A percentile compares a stretch with the other conserved stretches of the same genome.
These are phyloP conservation scores for Inga leiocalycina DNA, from an alignment of 306 rosid genomes.

Conservation along the genomic window DNA sequence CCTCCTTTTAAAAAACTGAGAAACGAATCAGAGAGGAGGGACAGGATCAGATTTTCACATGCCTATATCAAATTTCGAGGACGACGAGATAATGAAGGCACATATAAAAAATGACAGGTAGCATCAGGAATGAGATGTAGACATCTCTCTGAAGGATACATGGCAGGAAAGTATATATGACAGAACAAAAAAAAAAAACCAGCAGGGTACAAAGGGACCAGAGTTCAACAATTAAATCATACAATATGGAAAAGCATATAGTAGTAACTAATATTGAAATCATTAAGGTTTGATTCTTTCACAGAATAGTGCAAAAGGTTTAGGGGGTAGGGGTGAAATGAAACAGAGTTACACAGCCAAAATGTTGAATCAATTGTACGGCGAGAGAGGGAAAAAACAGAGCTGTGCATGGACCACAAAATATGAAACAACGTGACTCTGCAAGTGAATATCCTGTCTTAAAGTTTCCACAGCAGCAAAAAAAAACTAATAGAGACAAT, in stretches of 20 bases:
- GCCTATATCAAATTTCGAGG: conserved; percentile 11
- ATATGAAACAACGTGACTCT: conserved; percentile 36
- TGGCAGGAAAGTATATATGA: conserved; percentile 17
- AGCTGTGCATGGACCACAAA: conserved; percentile 48
- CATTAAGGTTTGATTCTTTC: conserved; percentile 6
- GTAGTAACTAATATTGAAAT: neutral
- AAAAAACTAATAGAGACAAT: neutral
- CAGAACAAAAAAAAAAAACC: conserved; percentile 12
- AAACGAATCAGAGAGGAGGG: neutral
- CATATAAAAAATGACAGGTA: conserved; percentile 8
- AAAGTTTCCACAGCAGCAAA: conserved; percentile 15
- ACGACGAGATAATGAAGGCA: conserved; percentile 1
- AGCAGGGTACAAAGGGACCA: neutral
- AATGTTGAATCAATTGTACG: conserved; percentile 9
- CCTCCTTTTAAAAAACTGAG: neutral
- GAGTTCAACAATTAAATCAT: neutral
- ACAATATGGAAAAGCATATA: conserved; percentile 4
- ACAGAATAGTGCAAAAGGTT: conserved; percentile 12
- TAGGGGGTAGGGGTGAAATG: neutral
- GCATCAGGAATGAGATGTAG: conserved; percentile 27
- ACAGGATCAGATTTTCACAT: conserved; percentile 22
- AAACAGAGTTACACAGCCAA: neutral
- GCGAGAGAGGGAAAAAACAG: neutral
- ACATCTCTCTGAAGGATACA: conserved; percentile 7
- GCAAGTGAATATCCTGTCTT: conserved; percentile 43